Evolutionary conservation across 345 rosid genomes (phyloP).

Genomic region (Rubroshorea leprosula): DNA sequence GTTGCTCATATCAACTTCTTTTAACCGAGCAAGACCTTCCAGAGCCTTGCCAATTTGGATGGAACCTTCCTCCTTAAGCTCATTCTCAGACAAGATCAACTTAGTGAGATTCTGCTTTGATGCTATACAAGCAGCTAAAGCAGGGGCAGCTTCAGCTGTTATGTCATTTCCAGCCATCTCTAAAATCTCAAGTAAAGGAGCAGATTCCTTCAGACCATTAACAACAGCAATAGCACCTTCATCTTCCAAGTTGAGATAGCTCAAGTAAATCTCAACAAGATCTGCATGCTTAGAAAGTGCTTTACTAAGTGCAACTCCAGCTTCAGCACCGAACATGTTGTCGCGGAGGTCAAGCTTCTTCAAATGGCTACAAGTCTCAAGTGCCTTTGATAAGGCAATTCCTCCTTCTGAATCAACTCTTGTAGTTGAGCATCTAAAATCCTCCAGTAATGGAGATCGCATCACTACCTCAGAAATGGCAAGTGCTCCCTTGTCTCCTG

Average conservation of each 20-base stretch:
- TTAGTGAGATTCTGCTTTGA: constrained; percentile 48
- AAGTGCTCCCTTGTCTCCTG: constrained; percentile 76
- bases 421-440: constrained; percentile 83
- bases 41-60: constrained; percentile 56
- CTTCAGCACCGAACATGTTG: constrained; percentile 79
- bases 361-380: constrained; percentile 50
- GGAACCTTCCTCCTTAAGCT: constrained; percentile 80
- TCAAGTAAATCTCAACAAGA: constrained; percentile 68
- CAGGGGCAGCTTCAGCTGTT: constrained; percentile 58
- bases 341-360: constrained; percentile 84
- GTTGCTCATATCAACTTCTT: constrained; percentile 58
- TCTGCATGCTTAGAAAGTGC: constrained; percentile 51
- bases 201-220: constrained; percentile 62
- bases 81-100: constrained; percentile 86
- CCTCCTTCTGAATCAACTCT: constrained; percentile 84
- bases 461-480: constrained; percentile 69
- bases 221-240: constrained; percentile 61
- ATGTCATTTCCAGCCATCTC: constrained; percentile 95
- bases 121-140: constrained; percentile 56
- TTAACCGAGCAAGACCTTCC: constrained; percentile 44
- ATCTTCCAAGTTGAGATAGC: constrained; percentile 83
- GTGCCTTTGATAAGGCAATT: constrained; percentile 68
- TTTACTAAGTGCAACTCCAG: constrained; percentile 69
- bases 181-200: constrained; percentile 56
- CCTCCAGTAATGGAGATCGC: constrained; percentile 56